A percentile compares a stretch with the other conserved stretches of the same genome.
Evolutionary conservation across 805 yeast genomes (phyloP).

Genomic region (Cephaloascus albidus): DNA sequence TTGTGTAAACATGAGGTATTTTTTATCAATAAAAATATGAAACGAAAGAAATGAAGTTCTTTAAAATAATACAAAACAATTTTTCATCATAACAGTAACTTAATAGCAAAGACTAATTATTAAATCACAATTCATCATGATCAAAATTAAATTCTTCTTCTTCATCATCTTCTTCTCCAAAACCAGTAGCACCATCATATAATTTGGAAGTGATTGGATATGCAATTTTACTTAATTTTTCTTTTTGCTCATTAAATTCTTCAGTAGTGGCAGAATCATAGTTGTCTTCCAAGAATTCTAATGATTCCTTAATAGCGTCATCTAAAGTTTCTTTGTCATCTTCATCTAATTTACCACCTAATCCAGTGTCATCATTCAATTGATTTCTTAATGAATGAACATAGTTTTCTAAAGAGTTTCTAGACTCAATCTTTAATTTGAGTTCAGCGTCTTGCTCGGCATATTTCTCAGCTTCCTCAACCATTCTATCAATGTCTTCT

Average conservation of each 20-base stretch:
- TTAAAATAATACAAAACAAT: background rate
- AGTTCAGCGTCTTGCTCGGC: slow-evolving; percentile 85
- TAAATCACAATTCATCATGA: slow-evolving; percentile 55
- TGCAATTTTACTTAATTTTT: slow-evolving; percentile 70
- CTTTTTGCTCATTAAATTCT: slow-evolving; percentile 89
- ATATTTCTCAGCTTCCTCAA: slow-evolving; percentile 90
- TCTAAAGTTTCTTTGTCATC: slow-evolving; percentile 84
- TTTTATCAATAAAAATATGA: background rate
- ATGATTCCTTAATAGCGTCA: slow-evolving; percentile 81
- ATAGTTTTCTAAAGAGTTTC: slow-evolving; percentile 82
- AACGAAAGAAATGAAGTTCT: background rate
- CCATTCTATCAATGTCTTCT: slow-evolving; percentile 96
- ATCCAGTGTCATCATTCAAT: slow-evolving; percentile 40
- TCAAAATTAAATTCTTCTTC: slow-evolving; percentile 48
- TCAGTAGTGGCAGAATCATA: slow-evolving; percentile 82
- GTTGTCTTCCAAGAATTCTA: slow-evolving; percentile 84
- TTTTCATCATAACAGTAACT: background rate
- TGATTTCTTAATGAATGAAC: slow-evolving; percentile 77
- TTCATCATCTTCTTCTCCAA: slow-evolving; percentile 45
- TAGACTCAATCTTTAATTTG: slow-evolving; percentile 79
- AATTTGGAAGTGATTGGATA: slow-evolving; percentile 90
- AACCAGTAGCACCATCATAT: slow-evolving; percentile 48
- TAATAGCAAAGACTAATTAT: background rate
- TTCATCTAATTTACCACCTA: slow-evolving; percentile 74
- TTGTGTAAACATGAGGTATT: background rate